Evolutionary conservation across 2,329 filamentous ascomycete species (phyloP).

Genomic region (Trichoderma guizhouense): DNA sequence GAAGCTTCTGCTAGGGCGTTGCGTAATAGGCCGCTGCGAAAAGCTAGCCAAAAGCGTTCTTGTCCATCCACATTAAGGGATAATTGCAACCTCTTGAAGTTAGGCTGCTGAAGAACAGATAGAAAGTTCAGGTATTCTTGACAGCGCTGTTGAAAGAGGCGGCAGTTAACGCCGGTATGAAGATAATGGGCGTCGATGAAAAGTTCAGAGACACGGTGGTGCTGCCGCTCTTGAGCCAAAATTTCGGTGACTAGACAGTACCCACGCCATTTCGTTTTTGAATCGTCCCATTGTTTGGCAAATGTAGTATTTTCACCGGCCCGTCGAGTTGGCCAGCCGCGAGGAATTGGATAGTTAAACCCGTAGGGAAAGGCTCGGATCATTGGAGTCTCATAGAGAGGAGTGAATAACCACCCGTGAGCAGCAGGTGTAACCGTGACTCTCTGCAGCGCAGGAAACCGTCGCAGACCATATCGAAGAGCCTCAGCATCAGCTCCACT

Average conservation of each 20-base stretch:
- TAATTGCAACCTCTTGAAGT: neutral
- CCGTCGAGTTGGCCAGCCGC: neutral
- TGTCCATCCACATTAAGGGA: neutral
- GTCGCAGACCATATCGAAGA: slow-evolving; percentile 32
- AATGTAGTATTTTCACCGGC: neutral
- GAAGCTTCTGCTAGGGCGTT: neutral
- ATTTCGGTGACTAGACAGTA: neutral
- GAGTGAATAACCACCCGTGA: slow-evolving; percentile 35
- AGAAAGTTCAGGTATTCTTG: neutral
- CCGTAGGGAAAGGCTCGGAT: slow-evolving; percentile 33
- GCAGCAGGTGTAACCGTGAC: slow-evolving; percentile 40
- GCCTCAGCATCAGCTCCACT: neutral
- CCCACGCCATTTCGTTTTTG: neutral
- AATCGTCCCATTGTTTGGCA: neutral
- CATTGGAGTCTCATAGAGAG: slow-evolving; percentile 41
- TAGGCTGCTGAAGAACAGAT: neutral
- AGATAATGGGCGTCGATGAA: neutral
- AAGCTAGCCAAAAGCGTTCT: neutral
- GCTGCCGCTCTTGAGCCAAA: neutral
- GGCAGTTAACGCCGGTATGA: neutral
- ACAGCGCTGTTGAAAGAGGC: neutral
- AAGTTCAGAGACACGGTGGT: neutral
- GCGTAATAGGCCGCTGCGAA: neutral
- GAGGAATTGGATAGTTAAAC: neutral
- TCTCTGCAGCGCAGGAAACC: slow-evolving; percentile 35